Conservation (phyloP, 768 basidiomycete genomes). For the Leucosporidium scottii region DNA sequence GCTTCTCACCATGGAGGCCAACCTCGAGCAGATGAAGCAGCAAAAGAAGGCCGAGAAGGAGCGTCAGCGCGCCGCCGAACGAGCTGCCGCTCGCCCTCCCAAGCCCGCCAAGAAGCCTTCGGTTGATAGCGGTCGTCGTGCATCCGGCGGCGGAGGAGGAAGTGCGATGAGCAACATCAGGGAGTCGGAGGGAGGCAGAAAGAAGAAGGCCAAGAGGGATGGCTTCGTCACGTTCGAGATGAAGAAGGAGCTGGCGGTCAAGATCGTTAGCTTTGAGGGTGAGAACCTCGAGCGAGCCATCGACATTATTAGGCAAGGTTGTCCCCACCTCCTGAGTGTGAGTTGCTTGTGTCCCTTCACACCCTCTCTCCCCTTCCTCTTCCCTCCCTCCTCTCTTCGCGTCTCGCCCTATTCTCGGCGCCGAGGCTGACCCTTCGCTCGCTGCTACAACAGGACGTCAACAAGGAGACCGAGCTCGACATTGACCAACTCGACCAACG, state of each 20-base stretch:
- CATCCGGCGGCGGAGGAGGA: constrained; percentile 3
- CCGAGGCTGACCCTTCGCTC: background rate
- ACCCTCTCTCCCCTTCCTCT: too few relatives aligned
- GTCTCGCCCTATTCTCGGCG: background rate
- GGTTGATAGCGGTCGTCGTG: background rate
- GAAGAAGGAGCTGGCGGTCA: constrained; percentile 96
- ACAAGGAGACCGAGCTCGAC: constrained; percentile 95
- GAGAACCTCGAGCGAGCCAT: constrained; percentile 80
- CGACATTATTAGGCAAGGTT: constrained; percentile 86
- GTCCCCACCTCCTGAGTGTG: constrained; percentile 88
- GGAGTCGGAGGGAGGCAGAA: constrained; percentile 10
- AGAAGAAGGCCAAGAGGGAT: constrained; percentile 22
- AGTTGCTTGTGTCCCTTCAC: constrained; percentile 43
- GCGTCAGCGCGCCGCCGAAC: constrained; percentile 44
- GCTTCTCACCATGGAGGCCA: constrained; percentile 67
- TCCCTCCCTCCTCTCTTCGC: too few relatives aligned
- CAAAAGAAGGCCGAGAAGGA: constrained; percentile 68
- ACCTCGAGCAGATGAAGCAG: constrained; percentile 55
- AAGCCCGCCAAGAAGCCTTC: constrained; percentile 2
- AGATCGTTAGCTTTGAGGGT: constrained; percentile 78
- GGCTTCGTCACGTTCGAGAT: constrained; percentile 91
- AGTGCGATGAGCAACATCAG: background rate
- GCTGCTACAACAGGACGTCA: constrained; percentile 32
- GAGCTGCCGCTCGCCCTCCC: background rate
- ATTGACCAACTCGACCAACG: constrained; percentile 81